Evolutionary conservation across 352 stramenopile genomes (phyloP).

Genomic region (Halophytophthora batemanensis): DNA sequence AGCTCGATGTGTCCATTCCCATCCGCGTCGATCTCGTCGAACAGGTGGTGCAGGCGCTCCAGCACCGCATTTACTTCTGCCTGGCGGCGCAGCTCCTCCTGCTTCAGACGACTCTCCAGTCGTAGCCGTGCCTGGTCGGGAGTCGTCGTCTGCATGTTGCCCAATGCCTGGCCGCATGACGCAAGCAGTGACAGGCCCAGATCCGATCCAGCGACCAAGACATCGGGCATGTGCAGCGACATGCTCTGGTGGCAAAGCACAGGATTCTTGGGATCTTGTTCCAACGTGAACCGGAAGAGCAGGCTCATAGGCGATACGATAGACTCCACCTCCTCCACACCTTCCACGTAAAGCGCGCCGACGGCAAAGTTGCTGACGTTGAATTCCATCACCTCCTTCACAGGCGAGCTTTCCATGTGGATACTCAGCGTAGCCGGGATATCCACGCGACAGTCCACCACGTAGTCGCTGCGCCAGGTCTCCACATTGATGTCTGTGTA

Average conservation of each 20-base stretch:
- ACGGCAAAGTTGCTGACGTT: conserved; percentile 52
- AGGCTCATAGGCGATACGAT: conserved; percentile 48
- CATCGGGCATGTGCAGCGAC: conserved; percentile 57
- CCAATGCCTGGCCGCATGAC: conserved; percentile 47
- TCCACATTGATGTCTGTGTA: conserved; percentile 55
- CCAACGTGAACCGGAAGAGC: conserved; percentile 43
- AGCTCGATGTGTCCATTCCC: conserved; percentile 63
- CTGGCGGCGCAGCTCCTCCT: conserved; percentile 48
- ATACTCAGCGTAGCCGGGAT: conserved; percentile 46
- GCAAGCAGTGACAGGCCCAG: conserved; percentile 62
- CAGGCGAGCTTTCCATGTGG: conserved; percentile 39
- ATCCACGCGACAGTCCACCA: conserved; percentile 51
- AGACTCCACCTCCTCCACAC: conserved; percentile 30
- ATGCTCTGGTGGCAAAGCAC: conserved; percentile 48
- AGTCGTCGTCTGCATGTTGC: conserved; percentile 55
- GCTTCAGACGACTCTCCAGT: conserved; percentile 47
- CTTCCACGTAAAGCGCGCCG: conserved; percentile 49
- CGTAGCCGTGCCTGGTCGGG: conserved; percentile 57
- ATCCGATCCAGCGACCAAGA: conserved; percentile 63
- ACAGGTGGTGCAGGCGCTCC: conserved; percentile 51
- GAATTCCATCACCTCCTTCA: conserved; percentile 46
- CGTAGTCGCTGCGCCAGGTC: conserved; percentile 36
- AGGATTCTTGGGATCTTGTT: conserved; percentile 38
- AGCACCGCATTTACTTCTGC: conserved; percentile 54
- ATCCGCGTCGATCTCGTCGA: conserved; percentile 73